Evolutionary conservation across 1,139 yeast genomes (phyloP).

Genomic region (Saccharomyces hybrid): DNA sequence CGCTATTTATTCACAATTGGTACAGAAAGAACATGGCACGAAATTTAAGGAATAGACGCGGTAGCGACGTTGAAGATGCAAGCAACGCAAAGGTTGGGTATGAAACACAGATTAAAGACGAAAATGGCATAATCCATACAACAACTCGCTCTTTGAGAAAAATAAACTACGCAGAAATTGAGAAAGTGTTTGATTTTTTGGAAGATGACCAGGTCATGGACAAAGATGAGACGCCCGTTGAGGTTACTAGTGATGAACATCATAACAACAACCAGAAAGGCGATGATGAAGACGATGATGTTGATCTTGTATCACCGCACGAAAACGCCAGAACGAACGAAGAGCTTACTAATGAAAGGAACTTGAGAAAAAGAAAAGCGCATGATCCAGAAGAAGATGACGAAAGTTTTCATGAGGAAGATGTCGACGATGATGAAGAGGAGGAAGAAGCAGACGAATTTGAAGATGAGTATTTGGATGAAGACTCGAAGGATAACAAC

Average conservation of each 20-base stretch:
- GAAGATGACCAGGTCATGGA: constrained; percentile 21
- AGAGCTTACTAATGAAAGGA: constrained; percentile 19
- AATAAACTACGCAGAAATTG: constrained; percentile 32
- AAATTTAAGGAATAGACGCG: constrained; percentile 17
- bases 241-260: constrained; percentile 17
- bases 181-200: constrained; percentile 27
- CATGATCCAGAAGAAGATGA: constrained; percentile 24
- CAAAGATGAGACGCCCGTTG: constrained; percentile 14
- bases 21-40: constrained; percentile 16
- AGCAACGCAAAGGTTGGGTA: constrained; percentile 3
- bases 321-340: constrained; percentile 17
- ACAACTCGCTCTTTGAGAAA: constrained; percentile 26
- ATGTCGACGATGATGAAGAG: constrained; percentile 17
- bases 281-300: constrained; percentile 12
- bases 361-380: constrained; percentile 16
- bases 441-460: constrained; percentile 32
- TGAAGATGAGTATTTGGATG: constrained; percentile 32
- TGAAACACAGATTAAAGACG: constrained; percentile 19
- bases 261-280: constrained; percentile 9
- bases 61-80: constrained; percentile 2
- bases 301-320: constrained; percentile 8
- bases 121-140: constrained; percentile 27
- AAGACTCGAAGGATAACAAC: constrained; percentile 10
- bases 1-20: neutral
- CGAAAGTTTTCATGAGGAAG: constrained; percentile 29